A percentile compares a stretch with the other conserved stretches of the same genome.
Conservation (phyloP, 192 early-diverging fungal genomes). For the Umbelopsis sp. region DNA sequence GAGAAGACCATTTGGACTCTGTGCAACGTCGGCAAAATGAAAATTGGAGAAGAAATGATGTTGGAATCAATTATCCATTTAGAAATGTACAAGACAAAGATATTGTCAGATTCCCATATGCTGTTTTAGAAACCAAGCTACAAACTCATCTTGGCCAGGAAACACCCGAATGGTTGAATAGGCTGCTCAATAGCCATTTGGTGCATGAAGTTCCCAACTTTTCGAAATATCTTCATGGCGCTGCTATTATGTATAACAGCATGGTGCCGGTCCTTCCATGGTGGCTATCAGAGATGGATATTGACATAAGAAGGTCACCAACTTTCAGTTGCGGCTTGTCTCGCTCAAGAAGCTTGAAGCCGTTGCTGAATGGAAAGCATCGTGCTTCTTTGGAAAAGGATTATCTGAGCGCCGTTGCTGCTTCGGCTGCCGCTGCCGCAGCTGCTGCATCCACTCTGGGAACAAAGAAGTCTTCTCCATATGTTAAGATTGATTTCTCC, state of each 20-base stretch:
- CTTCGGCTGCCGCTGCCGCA: conserved; percentile 2
- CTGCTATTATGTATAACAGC: conserved; percentile 60
- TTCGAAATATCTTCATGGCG: conserved; percentile 86
- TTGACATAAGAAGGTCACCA: conserved; percentile 34
- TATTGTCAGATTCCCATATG: conserved; percentile 90
- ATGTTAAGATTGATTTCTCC: background rate
- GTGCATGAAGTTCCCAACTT: conserved; percentile 83
- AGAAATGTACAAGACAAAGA: conserved; percentile 32
- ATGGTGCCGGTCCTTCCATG: conserved; percentile 59
- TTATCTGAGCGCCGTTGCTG: conserved; percentile 1
- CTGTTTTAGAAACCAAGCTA: conserved; percentile 88
- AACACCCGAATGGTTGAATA: conserved; percentile 75
- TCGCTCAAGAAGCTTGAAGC: conserved; percentile 37
- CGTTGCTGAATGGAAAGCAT: conserved; percentile 38
- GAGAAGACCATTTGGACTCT: conserved; percentile 30
- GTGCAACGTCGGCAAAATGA: conserved; percentile 31
- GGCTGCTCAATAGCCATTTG: conserved; percentile 71
- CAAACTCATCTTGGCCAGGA: conserved; percentile 67
- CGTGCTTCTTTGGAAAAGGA: conserved; percentile 30
- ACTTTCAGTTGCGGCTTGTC: conserved; percentile 31
- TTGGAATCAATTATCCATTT: conserved; percentile 52
- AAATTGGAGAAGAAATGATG: conserved; percentile 91
- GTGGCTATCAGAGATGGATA: conserved; percentile 52
- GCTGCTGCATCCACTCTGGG: background rate
- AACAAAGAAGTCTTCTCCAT: background rate